Conservation (phyloP, 2,329 filamentous ascomycete genomes). For the Hymenotorrendiella dingleyae region DNA sequence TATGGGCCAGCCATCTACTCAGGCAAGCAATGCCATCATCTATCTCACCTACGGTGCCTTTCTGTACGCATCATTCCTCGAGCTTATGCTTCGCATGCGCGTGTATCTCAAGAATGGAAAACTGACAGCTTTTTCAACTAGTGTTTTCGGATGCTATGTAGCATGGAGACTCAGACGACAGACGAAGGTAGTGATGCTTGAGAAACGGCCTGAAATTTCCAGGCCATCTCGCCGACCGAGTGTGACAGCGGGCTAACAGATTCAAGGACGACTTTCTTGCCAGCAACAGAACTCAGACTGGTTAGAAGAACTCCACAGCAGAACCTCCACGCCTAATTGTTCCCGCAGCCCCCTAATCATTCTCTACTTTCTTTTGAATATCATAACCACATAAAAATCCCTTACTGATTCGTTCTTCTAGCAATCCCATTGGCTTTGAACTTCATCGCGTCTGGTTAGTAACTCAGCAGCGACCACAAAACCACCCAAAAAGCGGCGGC, state of each 20-base stretch:
- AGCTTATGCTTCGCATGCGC: too few relatives aligned
- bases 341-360: background rate
- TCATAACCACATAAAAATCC: too few relatives aligned
- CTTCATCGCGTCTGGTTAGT: slow-evolving; percentile 91
- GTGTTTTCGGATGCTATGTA: slow-evolving; percentile 55
- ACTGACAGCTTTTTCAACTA: slow-evolving; percentile 31
- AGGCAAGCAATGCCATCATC: slow-evolving; percentile 76
- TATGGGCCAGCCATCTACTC: slow-evolving; percentile 70
- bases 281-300: slow-evolving; percentile 76
- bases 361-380: background rate
- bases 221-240: slow-evolving; percentile 7
- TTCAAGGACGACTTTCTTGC: slow-evolving; percentile 58
- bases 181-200: slow-evolving; percentile 22
- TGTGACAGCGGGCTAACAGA: too few relatives aligned
- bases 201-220: background rate
- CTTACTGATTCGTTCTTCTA: slow-evolving; percentile 37
- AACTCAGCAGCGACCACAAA: slow-evolving; percentile 29
- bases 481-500: slow-evolving; percentile 59
- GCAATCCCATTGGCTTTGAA: slow-evolving; percentile 77
- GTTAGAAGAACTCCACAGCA: too few relatives aligned
- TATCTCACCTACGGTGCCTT: slow-evolving; percentile 75
- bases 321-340: slow-evolving; percentile 29
- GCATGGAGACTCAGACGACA: slow-evolving; percentile 48
- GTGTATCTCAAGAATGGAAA: too few relatives aligned
- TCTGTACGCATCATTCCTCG: slow-evolving; percentile 48